These are phyloP conservation scores for Apiospora saccharicola DNA, from an alignment of 2,329 filamentous ascomycete genomes.

Conservation along the genomic window DNA sequence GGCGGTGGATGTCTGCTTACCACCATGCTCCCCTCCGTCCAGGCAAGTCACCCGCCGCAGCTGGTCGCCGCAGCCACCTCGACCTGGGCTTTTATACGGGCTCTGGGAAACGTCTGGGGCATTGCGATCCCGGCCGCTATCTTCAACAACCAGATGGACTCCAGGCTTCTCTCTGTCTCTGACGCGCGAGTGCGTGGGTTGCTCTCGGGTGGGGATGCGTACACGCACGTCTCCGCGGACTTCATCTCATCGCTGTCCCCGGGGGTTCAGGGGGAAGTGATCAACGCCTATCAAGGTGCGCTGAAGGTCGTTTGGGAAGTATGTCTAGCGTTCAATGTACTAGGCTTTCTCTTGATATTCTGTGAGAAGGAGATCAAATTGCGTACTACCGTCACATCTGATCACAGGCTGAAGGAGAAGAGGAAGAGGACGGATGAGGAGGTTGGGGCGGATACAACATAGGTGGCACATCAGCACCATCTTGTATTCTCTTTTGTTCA, in stretches of 20 bases:
- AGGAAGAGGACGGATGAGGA: no score
- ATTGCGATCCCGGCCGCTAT: constrained; percentile 46
- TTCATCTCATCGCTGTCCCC: background rate
- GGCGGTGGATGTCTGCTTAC: background rate
- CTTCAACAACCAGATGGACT: constrained; percentile 35
- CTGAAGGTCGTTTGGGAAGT: constrained; percentile 30
- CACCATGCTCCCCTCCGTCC: background rate
- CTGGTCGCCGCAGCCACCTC: constrained; percentile 24
- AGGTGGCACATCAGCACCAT: no score
- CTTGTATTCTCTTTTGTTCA: no score
- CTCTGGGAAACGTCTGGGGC: constrained; percentile 48
- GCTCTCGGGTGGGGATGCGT: no score
- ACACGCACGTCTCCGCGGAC: no score
- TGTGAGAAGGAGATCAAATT: constrained; percentile 27
- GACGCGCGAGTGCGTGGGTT: no score
- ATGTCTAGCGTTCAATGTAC: constrained; percentile 26
- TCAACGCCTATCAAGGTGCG: background rate
- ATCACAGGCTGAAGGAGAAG: no score
- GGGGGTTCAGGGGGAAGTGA: background rate
- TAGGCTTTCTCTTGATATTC: constrained; percentile 28
- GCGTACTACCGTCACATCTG: constrained; percentile 16
- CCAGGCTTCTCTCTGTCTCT: no score
- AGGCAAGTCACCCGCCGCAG: background rate
- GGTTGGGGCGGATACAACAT: no score
- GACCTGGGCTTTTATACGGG: constrained; percentile 47